phyloP scores from a whole-genome alignment of 306 rosid species.

The Cercis canadensis region DNA sequence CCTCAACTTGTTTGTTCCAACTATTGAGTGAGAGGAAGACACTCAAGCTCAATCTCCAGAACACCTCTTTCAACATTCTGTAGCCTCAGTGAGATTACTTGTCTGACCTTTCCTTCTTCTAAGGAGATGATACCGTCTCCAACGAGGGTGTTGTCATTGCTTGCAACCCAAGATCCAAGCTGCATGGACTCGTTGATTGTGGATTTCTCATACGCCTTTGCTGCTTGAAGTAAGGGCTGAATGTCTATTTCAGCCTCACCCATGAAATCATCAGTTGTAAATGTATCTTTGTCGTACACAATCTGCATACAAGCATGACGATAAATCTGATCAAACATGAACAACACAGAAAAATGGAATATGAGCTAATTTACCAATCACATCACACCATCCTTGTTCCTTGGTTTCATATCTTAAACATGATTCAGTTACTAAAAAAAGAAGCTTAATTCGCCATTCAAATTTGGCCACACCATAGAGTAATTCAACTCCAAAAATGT shows the following conservation, averaged over 20 bases:
- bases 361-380: neutral
- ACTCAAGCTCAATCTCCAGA: conserved; percentile 81
- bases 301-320: conserved; percentile 55
- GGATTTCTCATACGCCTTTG: conserved; percentile 71
- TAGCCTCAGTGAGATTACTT: conserved; percentile 71
- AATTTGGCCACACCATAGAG: no score
- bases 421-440: no score
- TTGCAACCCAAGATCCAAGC: conserved; percentile 70
- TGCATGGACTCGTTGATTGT: conserved; percentile 48
- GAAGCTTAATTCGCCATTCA: no score
- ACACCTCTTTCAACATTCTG: conserved; percentile 88
- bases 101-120: conserved; percentile 73
- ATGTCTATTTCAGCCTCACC: conserved; percentile 97
- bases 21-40: conserved; percentile 92
- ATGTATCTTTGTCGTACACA: conserved; percentile 90
- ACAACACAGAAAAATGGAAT: neutral
- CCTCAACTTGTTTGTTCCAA: conserved; percentile 18
- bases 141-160: conserved; percentile 59
- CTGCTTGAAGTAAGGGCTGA: conserved; percentile 82
- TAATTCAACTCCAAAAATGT: neutral
- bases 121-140: conserved; percentile 70
- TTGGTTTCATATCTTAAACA: no score
- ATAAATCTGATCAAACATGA: conserved; percentile 5
- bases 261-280: conserved; percentile 89
- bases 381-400: no score